These are phyloP conservation scores for Sphagnurus paluster DNA, from an alignment of 1,284 basidiomycete genomes.

Conservation along the genomic window DNA sequence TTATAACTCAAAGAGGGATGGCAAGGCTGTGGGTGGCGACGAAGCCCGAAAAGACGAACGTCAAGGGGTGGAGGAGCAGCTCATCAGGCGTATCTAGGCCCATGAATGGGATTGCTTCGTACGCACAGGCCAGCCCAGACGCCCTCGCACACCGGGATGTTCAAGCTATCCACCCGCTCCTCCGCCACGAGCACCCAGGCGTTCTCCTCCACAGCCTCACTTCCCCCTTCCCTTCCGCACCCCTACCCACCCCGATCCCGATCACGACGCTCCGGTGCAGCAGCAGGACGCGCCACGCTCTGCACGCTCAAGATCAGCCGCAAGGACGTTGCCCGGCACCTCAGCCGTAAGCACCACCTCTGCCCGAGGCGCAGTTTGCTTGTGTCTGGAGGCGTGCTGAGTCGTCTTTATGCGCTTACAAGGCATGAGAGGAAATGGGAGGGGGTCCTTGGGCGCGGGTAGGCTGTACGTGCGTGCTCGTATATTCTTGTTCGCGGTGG, in stretches of 20 bases:
- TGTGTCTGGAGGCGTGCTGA: conserved; percentile 13
- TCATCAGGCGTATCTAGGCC: background rate
- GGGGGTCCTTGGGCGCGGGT: conserved; percentile 12
- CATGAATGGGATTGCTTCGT: no score
- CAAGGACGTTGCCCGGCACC: conserved; percentile 14
- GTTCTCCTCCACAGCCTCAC: no score
- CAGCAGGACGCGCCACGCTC: conserved; percentile 12
- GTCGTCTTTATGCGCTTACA: conserved; percentile 9
- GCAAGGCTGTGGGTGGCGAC: no score
- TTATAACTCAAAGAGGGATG: no score
- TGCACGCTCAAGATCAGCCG: conserved; percentile 12
- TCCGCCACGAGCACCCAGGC: no score
- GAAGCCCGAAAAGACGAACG: background rate
- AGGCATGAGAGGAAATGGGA: conserved; percentile 14
- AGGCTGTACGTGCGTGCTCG: no score
- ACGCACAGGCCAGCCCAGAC: no score
- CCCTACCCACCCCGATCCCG: background rate
- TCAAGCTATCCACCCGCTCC: no score
- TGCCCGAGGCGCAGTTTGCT: conserved; percentile 11
- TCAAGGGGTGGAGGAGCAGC: background rate
- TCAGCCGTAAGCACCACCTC: conserved; percentile 13
- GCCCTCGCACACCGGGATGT: background rate
- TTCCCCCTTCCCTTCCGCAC: background rate
- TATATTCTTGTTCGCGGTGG: background rate
- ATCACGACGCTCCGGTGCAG: conserved; percentile 13